Percentiles rank a stretch among this genome's conserved stretches.
Conservation (phyloP, 192 early-diverging fungal species). For the Backusella circina region DNA sequence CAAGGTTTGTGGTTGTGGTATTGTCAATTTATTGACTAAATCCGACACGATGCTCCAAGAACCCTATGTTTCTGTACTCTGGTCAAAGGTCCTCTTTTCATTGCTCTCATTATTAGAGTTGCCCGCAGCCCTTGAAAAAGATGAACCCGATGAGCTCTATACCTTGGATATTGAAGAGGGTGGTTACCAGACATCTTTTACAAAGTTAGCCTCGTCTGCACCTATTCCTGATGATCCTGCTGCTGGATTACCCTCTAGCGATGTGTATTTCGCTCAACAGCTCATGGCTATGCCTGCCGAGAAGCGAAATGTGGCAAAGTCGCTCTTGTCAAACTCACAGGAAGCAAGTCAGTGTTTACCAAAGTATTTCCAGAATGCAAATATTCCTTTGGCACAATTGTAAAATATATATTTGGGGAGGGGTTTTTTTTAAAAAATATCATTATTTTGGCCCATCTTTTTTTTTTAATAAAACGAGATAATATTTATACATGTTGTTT, state of each 20-base stretch:
- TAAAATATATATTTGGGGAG: not conserved
- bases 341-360: constrained; percentile 23
- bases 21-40: constrained; percentile 60
- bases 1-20: constrained; percentile 57
- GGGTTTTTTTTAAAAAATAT: not conserved
- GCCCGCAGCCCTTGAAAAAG: constrained; percentile 45
- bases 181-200: constrained; percentile 83
- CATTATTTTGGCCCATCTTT: not conserved
- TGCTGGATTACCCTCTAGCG: constrained; percentile 38
- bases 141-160: constrained; percentile 58
- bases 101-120: constrained; percentile 58
- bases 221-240: constrained; percentile 64
- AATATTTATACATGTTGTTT: too few relatives aligned
- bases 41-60: constrained; percentile 51
- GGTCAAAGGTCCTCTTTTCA: constrained; percentile 48
- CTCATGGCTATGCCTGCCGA: constrained; percentile 36
- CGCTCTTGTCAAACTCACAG: not conserved
- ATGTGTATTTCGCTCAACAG: constrained; percentile 48
- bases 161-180: constrained; percentile 70
- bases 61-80: constrained; percentile 43
- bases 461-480: not conserved
- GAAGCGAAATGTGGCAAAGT: not conserved
- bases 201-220: constrained; percentile 68
- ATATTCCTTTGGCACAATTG: constrained; percentile 21
- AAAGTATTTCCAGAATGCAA: constrained; percentile 22